Percentiles rank a stretch among this genome's conserved stretches.
These are phyloP conservation scores for Boletus subparvulus DNA, from an alignment of 768 basidiomycete species.

Conservation along the genomic window DNA sequence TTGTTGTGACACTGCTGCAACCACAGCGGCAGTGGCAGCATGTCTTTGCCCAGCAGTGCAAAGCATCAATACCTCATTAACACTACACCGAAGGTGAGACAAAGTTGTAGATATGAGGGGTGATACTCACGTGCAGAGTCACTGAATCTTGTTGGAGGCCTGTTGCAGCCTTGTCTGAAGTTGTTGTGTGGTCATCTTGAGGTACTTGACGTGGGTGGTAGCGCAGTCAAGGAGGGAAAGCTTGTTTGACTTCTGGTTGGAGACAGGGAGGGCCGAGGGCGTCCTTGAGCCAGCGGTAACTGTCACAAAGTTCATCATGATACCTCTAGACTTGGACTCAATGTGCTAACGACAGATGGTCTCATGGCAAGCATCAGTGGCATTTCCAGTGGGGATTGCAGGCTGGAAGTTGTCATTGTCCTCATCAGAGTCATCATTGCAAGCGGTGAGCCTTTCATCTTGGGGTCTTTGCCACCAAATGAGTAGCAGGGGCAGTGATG, in stretches of 20 bases:
- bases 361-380: slow-evolving; percentile 76
- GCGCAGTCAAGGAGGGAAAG: slow-evolving; percentile 87
- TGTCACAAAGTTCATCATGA: slow-evolving; percentile 89
- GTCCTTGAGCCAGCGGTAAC: slow-evolving; percentile 88
- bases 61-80: slow-evolving; percentile 90
- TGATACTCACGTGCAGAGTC: slow-evolving; percentile 58
- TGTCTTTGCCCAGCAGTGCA: slow-evolving; percentile 74
- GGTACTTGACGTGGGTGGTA: slow-evolving; percentile 82
- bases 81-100: slow-evolving; percentile 35
- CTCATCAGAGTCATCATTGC: slow-evolving; percentile 70
- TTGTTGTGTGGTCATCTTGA: slow-evolving; percentile 76
- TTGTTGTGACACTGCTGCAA: slow-evolving; percentile 49
- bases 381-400: slow-evolving; percentile 39
- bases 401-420: slow-evolving; percentile 76
- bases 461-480: slow-evolving; percentile 52
- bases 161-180: slow-evolving; percentile 74
- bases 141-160: slow-evolving; percentile 76
- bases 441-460: slow-evolving; percentile 44
- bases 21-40: slow-evolving; percentile 55
- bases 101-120: not conserved
- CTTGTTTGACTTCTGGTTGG: slow-evolving; percentile 93
- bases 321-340: slow-evolving; percentile 90
- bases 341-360: slow-evolving; percentile 90
- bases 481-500: slow-evolving; percentile 50
- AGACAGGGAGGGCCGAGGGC: slow-evolving; percentile 83